Evolutionary conservation across 768 basidiomycete genomes (phyloP).

Genomic region (Lentinula sp.): DNA sequence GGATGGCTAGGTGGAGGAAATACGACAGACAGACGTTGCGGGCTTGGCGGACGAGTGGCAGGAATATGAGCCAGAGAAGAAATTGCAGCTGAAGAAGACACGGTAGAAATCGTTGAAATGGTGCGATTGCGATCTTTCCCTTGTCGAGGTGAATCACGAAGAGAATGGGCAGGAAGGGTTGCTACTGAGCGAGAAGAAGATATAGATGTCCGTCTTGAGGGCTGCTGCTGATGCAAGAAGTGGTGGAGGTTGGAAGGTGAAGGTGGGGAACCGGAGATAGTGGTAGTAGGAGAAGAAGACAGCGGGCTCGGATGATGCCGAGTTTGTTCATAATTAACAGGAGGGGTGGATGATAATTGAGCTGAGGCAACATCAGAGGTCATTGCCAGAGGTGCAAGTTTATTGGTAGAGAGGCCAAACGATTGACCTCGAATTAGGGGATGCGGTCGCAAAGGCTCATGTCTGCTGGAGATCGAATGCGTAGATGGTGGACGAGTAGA

Average conservation of each 20-base stretch:
- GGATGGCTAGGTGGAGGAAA: constrained; percentile 34
- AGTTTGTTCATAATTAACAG: constrained; percentile 12
- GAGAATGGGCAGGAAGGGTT: constrained; percentile 43
- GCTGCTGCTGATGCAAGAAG: constrained; percentile 21
- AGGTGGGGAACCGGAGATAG: constrained; percentile 17
- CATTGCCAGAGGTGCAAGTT: constrained; percentile 53
- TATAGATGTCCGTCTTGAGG: constrained; percentile 44
- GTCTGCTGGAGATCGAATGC: constrained; percentile 42
- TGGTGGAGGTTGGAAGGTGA: constrained; percentile 26
- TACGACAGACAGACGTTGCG: constrained; percentile 27
- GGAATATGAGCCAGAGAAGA: constrained; percentile 54
- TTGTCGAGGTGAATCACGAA: constrained; percentile 22
- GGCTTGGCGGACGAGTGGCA: constrained; percentile 22
- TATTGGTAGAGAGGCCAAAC: constrained; percentile 42
- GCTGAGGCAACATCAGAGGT: constrained; percentile 11
- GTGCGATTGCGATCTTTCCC: constrained; percentile 45
- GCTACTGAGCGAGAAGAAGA: constrained; percentile 56
- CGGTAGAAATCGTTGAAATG: constrained; percentile 50
- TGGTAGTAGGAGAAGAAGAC: constrained; percentile 5
- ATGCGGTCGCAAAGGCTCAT: constrained; percentile 54
- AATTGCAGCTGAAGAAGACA: constrained; percentile 47
- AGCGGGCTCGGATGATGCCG: constrained; percentile 25
- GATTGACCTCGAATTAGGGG: constrained; percentile 75
- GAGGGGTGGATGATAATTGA: constrained; percentile 34
- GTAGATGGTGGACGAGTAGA: constrained; percentile 56